Evolutionary conservation across 495 filamentous ascomycete species (phyloP), one percentile per base, ranked within the genome.

Genomic region (Penicillium subrubescens): DNA sequence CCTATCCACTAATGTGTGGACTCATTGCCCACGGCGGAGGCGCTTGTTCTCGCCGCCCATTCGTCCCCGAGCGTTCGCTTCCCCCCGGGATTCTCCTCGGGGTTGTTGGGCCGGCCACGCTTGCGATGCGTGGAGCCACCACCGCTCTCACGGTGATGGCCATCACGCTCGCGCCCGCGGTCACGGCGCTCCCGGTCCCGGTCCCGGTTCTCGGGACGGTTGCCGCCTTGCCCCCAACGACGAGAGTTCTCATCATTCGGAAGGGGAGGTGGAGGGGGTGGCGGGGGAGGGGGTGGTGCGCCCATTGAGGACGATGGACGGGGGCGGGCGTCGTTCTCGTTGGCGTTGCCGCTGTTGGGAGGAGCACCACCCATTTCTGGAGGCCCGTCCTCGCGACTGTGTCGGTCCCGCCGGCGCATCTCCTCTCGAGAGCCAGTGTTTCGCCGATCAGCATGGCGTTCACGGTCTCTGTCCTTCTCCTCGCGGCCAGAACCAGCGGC

Each of bases 11-110:
- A 5, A 8, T n/a, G 7, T 33, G 31, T 39, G 2, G 25, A 27
- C 25, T 78, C 66, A 81, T 37, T 66, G 69, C 56, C 81, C 81
- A 41, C 81, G 77, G 53, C 81, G 77, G 54, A 77, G 75, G 34
- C 81, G 77, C 62, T 83, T 83, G 62, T 68, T 83, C 4, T 83
- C 81, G 61, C 69, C 72, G 25, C 77, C 77, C 63, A 75, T 76
- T 11, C 79, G 74, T 29, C 78, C 78, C 23, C 78, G 73, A n/a
- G 64, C 69, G 46, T 61, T 59, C 51, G 71, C 74, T 77, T 74
- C 17, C 73, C 78, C 33, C 72, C 73, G 27, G 68, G 43, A 21
- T 62, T 66, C 19, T 74, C 69, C 4, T 78, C 77, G 14, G 65
- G 71, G 44, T 75, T 77, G 35, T 75, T 77, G 21, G 73, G 75